Evolutionary conservation across 2,329 filamentous ascomycete genomes (phyloP).

Genomic region (Helminthosporium solani): DNA sequence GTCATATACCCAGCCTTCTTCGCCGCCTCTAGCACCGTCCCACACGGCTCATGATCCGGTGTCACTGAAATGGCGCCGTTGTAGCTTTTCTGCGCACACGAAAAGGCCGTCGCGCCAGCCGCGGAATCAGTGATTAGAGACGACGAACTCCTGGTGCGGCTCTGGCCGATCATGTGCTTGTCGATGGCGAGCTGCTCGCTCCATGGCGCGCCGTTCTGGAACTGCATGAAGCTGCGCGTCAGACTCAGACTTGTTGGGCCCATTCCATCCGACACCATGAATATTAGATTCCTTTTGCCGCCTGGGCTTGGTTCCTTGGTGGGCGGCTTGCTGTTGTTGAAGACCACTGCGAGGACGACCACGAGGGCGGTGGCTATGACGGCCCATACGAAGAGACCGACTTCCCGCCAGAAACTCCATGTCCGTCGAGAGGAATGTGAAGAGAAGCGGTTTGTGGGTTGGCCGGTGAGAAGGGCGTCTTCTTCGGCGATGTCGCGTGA

Average conservation of each 20-base stretch:
- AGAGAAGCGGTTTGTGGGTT: constrained; percentile 40
- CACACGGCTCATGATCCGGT: constrained; percentile 82
- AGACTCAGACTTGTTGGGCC: constrained; percentile 86
- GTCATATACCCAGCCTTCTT: constrained; percentile 90
- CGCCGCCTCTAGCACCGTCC: constrained; percentile 89
- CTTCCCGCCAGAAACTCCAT: constrained; percentile 68
- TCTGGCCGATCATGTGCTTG: constrained; percentile 85
- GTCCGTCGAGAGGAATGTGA: constrained; percentile 39
- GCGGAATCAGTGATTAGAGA: constrained; percentile 93
- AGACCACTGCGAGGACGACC: constrained; percentile 76
- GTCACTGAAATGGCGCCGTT: constrained; percentile 93
- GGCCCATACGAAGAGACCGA: constrained; percentile 79
- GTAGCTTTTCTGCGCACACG: constrained; percentile 90
- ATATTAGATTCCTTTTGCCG: constrained; percentile 88
- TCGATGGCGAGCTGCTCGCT: constrained; percentile 79
- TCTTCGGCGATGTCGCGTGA: constrained; percentile 61
- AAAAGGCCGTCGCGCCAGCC: constrained; percentile 95
- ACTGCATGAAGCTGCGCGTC: constrained; percentile 83
- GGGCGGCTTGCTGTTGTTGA: constrained; percentile 61
- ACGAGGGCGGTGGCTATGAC: constrained; percentile 75
- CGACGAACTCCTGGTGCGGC: constrained; percentile 78
- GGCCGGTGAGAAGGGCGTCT: constrained; percentile 62
- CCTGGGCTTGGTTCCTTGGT: constrained; percentile 32
- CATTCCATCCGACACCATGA: constrained; percentile 99
- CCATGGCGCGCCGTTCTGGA: constrained; percentile 68